Evolutionary conservation across 2,329 filamentous ascomycete genomes (phyloP), one percentile per base, ranked within the genome.

Genomic region (Alternaria ventricosa): DNA sequence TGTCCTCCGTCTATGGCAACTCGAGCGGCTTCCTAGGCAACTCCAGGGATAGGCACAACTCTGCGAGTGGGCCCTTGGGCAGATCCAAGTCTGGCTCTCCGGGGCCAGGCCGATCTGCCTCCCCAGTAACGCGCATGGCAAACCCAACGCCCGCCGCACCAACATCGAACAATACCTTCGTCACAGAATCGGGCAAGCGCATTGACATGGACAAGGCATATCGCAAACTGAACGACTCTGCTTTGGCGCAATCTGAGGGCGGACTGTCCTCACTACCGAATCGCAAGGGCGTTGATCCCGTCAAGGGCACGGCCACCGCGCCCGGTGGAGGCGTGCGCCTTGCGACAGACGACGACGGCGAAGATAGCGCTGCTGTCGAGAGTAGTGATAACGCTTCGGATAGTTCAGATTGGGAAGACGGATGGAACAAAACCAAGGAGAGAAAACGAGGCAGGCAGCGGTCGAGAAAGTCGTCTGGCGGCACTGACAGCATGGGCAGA

Each of bases 151-250:
- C 77, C 54, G 81, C 80, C 79, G 82, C 67, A 76, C 82, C 71
- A 73, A 72, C 68, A 66, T 67, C 76, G 66, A 66, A 76, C 30
- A 75, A 75, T 76, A 84, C 81, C 47, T 81, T 86, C 13, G 82
- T 88, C 47, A 83, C 91, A 4, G 86, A 88, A 45, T 88, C 88
- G 57, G 89, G 88, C 11, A 85, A 87, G 50, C 77, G 87, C 2
- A 82, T 93, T 55, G 90, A 94, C 74, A 87, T 92, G 79, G 88
- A 86, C 62, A 90, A 84, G 66, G 90, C 91, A 5, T 92, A 94
- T 74, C 85, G 89, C 55, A 87, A 88, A 62, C 81, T 94, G 18
- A 93, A 91, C 1, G 90, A 94, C 74, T 90, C 90, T 11, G 89
- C 90, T 55, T 80, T 94, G 46, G 84, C 88, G 4, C 85, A 85